phyloP scores from a whole-genome alignment of 31 red algal species.

The Porphyra umbilicalis region DNA sequence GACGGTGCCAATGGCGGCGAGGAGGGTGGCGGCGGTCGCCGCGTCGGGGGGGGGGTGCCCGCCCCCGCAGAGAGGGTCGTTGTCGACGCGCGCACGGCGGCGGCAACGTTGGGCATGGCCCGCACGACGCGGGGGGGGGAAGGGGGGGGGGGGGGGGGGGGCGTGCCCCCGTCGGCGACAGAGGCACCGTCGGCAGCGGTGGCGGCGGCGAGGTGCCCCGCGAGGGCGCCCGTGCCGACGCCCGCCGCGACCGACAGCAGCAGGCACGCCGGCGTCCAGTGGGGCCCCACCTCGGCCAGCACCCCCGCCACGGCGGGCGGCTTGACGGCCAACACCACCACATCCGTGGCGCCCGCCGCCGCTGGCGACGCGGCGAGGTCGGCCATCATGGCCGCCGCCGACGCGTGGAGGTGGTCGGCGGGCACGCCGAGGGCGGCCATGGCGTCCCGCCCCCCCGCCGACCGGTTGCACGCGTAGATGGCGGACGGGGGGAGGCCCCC shows the following conservation, averaged over 20 bases:
- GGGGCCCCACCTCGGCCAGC: slow-evolving; percentile 19
- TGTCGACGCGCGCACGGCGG: slow-evolving; percentile 16
- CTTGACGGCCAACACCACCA: slow-evolving; percentile 62
- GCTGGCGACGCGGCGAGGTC: slow-evolving; percentile 3
- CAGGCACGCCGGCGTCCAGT: slow-evolving; percentile 5
- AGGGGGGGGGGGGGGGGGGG: no score
- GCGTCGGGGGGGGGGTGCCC: slow-evolving; percentile 11
- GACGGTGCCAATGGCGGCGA: slow-evolving; percentile 36
- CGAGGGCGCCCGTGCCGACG: slow-evolving; percentile 8
- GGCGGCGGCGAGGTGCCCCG: slow-evolving; percentile 2
- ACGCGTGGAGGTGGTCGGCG: neutral
- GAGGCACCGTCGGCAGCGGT: no score
- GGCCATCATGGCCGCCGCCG: neutral
- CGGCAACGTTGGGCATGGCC: slow-evolving; percentile 74
- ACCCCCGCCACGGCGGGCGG: slow-evolving; percentile 25
- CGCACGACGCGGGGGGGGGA: slow-evolving; percentile 34
- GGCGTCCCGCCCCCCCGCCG: slow-evolving; percentile 7
- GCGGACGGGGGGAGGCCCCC: slow-evolving; percentile 1
- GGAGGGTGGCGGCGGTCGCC: slow-evolving; percentile 8
- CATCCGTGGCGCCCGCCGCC: neutral
- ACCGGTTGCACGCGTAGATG: slow-evolving; percentile 1
- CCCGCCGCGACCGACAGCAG: slow-evolving; percentile 67
- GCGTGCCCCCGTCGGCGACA: neutral
- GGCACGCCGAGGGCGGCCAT: slow-evolving; percentile 18
- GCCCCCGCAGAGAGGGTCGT: slow-evolving; percentile 22